Evolutionary conservation across 768 basidiomycete species (phyloP).

Genomic region (Melanogaster broomeanus): DNA sequence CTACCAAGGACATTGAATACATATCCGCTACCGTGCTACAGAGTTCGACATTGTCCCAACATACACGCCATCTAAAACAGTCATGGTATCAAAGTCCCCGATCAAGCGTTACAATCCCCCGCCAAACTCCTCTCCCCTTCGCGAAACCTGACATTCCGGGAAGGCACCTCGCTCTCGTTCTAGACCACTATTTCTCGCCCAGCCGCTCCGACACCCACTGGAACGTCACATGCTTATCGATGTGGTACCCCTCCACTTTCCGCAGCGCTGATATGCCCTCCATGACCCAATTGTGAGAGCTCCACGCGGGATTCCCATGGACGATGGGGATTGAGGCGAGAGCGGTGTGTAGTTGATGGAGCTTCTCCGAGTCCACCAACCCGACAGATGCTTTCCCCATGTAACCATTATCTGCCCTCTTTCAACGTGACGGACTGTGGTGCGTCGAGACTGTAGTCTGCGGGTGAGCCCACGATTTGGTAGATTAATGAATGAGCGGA

Average conservation of each 20-base stretch:
- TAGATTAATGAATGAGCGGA: slow-evolving; percentile 32
- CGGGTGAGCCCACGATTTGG: slow-evolving; percentile 28
- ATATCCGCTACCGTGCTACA: slow-evolving; percentile 17
- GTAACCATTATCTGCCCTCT: slow-evolving; percentile 30
- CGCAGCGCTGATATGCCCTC: slow-evolving; percentile 31
- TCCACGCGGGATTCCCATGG: slow-evolving; percentile 30
- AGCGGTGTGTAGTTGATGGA: slow-evolving; percentile 28
- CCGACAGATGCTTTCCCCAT: slow-evolving; percentile 23
- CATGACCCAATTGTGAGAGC: slow-evolving; percentile 32
- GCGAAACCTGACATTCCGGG: not conserved
- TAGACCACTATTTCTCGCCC: slow-evolving; percentile 21
- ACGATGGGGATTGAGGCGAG: slow-evolving; percentile 27
- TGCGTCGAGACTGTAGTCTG: slow-evolving; percentile 31
- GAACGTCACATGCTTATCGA: slow-evolving; percentile 31
- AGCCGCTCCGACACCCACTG: slow-evolving; percentile 32
- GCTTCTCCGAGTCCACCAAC: slow-evolving; percentile 27
- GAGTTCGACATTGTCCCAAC: slow-evolving; percentile 19
- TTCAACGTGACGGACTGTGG: slow-evolving; percentile 35
- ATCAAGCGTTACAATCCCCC: slow-evolving; percentile 6
- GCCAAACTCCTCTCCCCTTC: not conserved
- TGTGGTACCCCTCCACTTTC: slow-evolving; percentile 27
- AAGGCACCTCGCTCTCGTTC: not conserved
- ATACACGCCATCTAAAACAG: slow-evolving; percentile 17
- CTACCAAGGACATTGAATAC: slow-evolving; percentile 23
- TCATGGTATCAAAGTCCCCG: slow-evolving; percentile 23